Conservation (phyloP, 371 early-diverging fungal genomes). For the Hamiltosporidium magnivora region DNA sequence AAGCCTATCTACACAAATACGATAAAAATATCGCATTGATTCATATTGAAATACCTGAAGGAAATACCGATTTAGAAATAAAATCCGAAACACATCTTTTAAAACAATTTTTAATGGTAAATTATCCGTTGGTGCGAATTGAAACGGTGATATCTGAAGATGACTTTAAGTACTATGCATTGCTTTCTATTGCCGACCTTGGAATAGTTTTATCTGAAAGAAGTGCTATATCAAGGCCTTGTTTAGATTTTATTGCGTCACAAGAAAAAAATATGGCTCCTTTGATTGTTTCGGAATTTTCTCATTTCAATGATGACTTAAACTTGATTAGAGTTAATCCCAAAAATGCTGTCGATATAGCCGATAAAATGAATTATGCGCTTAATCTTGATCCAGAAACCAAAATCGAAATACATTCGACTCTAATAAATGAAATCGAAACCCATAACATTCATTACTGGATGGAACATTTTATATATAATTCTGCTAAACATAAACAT, state of each 20-base stretch:
- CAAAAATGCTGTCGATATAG: slow-evolving; percentile 41
- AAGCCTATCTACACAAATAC: slow-evolving; percentile 33
- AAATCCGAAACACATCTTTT: slow-evolving; percentile 38
- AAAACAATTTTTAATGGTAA: slow-evolving; percentile 7
- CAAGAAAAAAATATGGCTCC: slow-evolving; percentile 37
- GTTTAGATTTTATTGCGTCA: slow-evolving; percentile 52
- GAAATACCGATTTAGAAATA: slow-evolving; percentile 31
- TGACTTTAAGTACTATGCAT: slow-evolving; percentile 48
- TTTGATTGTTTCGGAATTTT: slow-evolving; percentile 45
- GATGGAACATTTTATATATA: neutral
- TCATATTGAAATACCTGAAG: slow-evolving; percentile 46
- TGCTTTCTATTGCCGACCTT: slow-evolving; percentile 47
- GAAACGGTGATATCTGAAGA: slow-evolving; percentile 38
- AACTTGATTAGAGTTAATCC: slow-evolving; percentile 38
- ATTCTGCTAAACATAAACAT: neutral
- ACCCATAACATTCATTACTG: neutral
- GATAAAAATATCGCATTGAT: slow-evolving; percentile 43
- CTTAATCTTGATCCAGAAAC: slow-evolving; percentile 1
- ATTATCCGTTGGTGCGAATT: slow-evolving; percentile 15
- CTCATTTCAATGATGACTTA: slow-evolving; percentile 36
- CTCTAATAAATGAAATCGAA: neutral
- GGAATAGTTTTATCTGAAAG: slow-evolving; percentile 48
- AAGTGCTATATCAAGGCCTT: slow-evolving; percentile 52
- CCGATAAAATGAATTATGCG: slow-evolving; percentile 29
- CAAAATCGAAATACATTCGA: neutral